These are phyloP conservation scores for Erythrophleum ivorense DNA, from an alignment of 331 rosid species.

Conservation along the genomic window DNA sequence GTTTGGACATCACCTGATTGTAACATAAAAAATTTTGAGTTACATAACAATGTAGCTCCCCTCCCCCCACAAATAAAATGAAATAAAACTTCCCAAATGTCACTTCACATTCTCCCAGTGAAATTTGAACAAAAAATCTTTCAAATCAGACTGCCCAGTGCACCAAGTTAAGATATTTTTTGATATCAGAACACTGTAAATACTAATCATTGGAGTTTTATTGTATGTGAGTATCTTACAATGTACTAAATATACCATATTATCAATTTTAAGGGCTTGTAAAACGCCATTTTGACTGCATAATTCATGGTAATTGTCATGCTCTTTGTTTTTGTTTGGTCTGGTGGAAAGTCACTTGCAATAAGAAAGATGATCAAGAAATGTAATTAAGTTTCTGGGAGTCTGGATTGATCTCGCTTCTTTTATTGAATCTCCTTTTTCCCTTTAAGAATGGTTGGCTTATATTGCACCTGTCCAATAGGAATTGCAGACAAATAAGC, in stretches of 20 bases:
- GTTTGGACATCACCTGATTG: too few relatives aligned
- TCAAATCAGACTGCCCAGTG: neutral
- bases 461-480: conserved; percentile 7
- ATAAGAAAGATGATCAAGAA: neutral
- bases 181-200: neutral
- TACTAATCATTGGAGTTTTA: neutral
- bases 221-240: neutral
- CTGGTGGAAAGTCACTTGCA: neutral
- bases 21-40: too few relatives aligned
- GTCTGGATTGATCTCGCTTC: neutral
- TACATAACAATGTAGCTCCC: too few relatives aligned
- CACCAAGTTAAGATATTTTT: neutral
- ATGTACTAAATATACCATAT: neutral
- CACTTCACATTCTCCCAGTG: too few relatives aligned
- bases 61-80: too few relatives aligned
- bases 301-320: conserved; percentile 35
- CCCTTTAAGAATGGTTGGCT: neutral
- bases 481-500: conserved; percentile 29
- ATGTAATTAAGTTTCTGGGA: neutral
- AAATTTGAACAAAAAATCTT: too few relatives aligned
- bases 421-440: neutral
- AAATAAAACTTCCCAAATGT: too few relatives aligned
- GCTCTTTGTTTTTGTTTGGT: conserved; percentile 29
- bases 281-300: conserved; percentile 4
- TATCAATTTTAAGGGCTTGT: conserved; percentile 2